Evolutionary conservation across 768 basidiomycete genomes (phyloP).

Genomic region (Serpula lacrymans): DNA sequence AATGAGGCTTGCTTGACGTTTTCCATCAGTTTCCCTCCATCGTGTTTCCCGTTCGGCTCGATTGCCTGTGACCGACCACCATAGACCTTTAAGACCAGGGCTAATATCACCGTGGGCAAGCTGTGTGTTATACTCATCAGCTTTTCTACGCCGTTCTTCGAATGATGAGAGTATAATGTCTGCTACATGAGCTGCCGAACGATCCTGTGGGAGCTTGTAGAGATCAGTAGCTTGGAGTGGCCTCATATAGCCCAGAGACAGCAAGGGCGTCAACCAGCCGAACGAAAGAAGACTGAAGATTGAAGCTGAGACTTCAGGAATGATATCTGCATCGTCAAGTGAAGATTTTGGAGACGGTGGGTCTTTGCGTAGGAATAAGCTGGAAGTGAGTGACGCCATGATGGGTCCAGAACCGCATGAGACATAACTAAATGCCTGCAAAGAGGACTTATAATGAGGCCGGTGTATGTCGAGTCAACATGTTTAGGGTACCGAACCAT

Average conservation of each 20-base stretch:
- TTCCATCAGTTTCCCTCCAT: slow-evolving; percentile 66
- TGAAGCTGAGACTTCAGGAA: slow-evolving; percentile 65
- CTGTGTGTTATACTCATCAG: slow-evolving; percentile 66
- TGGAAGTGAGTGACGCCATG: too few relatives aligned
- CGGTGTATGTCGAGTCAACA: too few relatives aligned
- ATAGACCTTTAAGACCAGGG: slow-evolving; percentile 49
- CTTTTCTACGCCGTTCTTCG: slow-evolving; percentile 50
- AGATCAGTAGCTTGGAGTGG: slow-evolving; percentile 80
- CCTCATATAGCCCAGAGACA: slow-evolving; percentile 73
- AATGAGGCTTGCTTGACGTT: slow-evolving; percentile 56
- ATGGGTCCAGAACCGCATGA: too few relatives aligned
- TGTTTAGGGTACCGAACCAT: too few relatives aligned
- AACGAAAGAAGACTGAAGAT: slow-evolving; percentile 63
- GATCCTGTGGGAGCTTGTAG: slow-evolving; percentile 68
- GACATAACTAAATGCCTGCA: too few relatives aligned
- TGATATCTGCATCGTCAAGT: slow-evolving; percentile 55
- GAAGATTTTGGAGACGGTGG: slow-evolving; percentile 45
- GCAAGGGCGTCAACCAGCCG: slow-evolving; percentile 69
- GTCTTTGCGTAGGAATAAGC: slow-evolving; percentile 4
- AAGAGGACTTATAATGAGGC: too few relatives aligned
- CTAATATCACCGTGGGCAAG: slow-evolving; percentile 62
- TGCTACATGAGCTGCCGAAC: slow-evolving; percentile 58
- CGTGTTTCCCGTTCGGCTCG: slow-evolving; percentile 52
- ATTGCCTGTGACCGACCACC: slow-evolving; percentile 56
- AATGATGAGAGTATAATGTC: slow-evolving; percentile 63